These are phyloP conservation scores for Halenospora varia DNA, from an alignment of 495 filamentous ascomycete species.

Conservation along the genomic window DNA sequence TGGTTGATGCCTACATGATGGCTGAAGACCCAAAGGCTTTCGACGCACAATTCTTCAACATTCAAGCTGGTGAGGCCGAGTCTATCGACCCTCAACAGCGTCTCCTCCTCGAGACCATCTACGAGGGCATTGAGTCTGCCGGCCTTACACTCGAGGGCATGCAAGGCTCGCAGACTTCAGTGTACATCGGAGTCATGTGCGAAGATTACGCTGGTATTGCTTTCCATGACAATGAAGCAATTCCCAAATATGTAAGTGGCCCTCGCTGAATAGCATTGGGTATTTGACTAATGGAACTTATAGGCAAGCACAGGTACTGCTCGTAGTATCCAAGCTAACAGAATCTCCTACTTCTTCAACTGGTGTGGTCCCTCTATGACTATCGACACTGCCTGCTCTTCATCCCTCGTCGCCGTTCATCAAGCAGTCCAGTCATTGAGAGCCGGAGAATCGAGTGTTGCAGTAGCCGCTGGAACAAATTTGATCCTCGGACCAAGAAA, in stretches of 20 bases:
- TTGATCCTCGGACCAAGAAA: constrained; percentile 14
- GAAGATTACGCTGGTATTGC: constrained; percentile 33
- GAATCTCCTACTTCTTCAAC: constrained; percentile 57
- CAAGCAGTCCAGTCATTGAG: constrained; percentile 78
- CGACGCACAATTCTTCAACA: constrained; percentile 57
- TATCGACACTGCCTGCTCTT: constrained; percentile 86
- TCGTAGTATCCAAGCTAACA: constrained; percentile 55
- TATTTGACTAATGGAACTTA: too few relatives aligned
- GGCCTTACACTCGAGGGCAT: constrained; percentile 35
- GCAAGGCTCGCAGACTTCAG: constrained; percentile 23
- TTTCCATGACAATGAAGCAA: constrained; percentile 26
- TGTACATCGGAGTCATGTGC: constrained; percentile 32
- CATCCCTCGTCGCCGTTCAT: constrained; percentile 59
- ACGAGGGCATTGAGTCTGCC: constrained; percentile 53
- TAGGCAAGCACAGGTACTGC: constrained; percentile 43
- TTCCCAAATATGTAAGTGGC: constrained; percentile 33
- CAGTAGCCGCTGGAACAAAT: constrained; percentile 26
- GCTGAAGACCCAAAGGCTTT: constrained; percentile 50
- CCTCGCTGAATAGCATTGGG: too few relatives aligned
- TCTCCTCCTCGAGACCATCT: constrained; percentile 50
- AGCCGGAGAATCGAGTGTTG: constrained; percentile 41
- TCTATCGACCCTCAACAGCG: constrained; percentile 58
- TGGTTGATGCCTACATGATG: constrained; percentile 38
- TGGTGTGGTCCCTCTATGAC: constrained; percentile 60
- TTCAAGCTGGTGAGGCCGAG: constrained; percentile 50